Base-by-base conservation (phyloP, 441 rosid species). In the Gossypium davidsonii region DNA sequence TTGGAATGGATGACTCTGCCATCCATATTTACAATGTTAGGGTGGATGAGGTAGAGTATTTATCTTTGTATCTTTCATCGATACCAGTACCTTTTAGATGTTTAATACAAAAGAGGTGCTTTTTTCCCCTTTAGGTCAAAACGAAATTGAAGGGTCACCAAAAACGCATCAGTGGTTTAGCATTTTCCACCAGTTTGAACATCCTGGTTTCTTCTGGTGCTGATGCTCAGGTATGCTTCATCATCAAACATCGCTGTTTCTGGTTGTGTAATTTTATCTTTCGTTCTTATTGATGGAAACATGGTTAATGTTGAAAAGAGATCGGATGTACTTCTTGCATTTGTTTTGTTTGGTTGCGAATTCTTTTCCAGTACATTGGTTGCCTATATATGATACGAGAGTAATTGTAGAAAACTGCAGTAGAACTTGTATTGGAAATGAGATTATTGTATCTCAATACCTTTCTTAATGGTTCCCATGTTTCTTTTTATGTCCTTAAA, bases 1-100 rank as follows among this genome's bases (percentile, higher is more conserved):
- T 84, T 25, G 87, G 87, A 72, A 82, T 80, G 84, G 87, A 80
- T 61, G 87, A 84, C 74, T 80, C 87, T 34, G 74, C 85, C 25
- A 80, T 82, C 72, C 85, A 80, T 67, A 84, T 84, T 77, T 84
- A 84, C 79, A 82, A 82, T 75, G 87, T 80, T 51, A 73, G 84
- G 79, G 84, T 84, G 60, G 84, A 84, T 77, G 84, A 84, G 85
- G 87, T 84, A 76, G 37, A 66, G 46, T 46, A 46, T 71, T 76
- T 2, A 20, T 74, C 10, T 25, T 39, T 37, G 15, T 18, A 58
- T 48, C 57, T 58, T 60, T 7, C 28, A 56, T 56, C 2, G 17
- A 49, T 49, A 15, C 9, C 11, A 8, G 39, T 71, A 15, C 58
- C 23, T 48, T n/a, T 37, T 60, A 6, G 3, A 9, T 42, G 2